Conservation (phyloP, 345 rosid species). For the Arabidopsis thaliana region DNA sequence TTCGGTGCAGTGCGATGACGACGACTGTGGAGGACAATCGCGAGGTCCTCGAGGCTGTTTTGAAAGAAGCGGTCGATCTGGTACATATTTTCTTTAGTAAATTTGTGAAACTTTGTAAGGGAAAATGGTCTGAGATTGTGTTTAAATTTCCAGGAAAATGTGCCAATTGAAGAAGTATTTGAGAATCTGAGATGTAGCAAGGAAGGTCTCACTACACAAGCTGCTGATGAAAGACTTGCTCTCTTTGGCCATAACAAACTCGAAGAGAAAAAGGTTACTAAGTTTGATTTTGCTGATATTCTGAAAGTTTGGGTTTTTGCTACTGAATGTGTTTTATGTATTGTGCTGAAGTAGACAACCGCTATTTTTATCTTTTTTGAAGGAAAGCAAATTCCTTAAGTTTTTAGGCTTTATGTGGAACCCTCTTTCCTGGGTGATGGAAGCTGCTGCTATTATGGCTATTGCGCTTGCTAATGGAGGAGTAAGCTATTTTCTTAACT, state of each 20-base stretch:
- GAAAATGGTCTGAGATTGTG: neutral
- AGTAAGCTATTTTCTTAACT: constrained; percentile 49
- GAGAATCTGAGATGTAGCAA: constrained; percentile 95
- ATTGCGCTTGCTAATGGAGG: constrained; percentile 99
- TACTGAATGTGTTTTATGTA: neutral
- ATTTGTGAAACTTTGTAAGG: constrained; percentile 12
- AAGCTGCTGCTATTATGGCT: constrained; percentile 98
- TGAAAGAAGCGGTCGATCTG: constrained; percentile 98
- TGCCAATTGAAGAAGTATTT: constrained; percentile 92
- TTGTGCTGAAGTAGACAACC: constrained; percentile 19
- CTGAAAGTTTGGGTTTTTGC: neutral
- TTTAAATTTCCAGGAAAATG: constrained; percentile 69
- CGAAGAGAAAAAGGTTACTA: constrained; percentile 77
- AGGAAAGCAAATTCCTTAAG: constrained; percentile 92
- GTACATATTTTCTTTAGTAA: constrained; percentile 66
- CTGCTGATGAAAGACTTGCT: constrained; percentile 85
- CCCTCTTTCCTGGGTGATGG: constrained; percentile 99
- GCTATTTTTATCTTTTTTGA: constrained; percentile 26
- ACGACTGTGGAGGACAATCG: constrained; percentile 63
- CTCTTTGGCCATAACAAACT: constrained; percentile 97
- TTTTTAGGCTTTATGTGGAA: constrained; percentile 99
- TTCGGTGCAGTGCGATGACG: neutral
- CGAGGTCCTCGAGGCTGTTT: constrained; percentile 87
- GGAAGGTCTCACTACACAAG: constrained; percentile 78
- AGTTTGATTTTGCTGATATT: neutral